Conservation (phyloP, 768 basidiomycete genomes). For the Rhizopogon vesiculosus region DNA sequence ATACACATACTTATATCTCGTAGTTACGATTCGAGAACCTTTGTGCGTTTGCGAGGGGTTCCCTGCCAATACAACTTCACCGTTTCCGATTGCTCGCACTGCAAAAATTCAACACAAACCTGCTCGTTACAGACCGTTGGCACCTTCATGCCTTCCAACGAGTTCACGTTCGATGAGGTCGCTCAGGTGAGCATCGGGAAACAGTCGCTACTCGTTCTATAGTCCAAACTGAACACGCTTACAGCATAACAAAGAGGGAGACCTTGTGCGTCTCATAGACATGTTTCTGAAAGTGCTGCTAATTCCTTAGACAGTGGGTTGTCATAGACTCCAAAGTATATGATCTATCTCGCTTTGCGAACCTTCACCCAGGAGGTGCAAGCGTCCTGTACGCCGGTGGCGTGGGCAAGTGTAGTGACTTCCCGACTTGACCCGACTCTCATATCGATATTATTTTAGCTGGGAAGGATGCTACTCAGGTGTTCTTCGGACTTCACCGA, state of each 20-base stretch:
- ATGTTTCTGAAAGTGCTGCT: background rate
- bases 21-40: no score
- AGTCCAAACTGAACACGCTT: background rate
- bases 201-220: background rate
- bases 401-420: constrained; percentile 47
- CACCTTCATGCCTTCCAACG: constrained; percentile 13
- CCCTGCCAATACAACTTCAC: no score
- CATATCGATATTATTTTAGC: constrained; percentile 31
- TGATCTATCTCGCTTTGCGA: constrained; percentile 74
- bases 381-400: constrained; percentile 64
- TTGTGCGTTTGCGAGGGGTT: no score
- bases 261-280: constrained; percentile 50
- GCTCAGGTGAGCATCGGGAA: constrained; percentile 44
- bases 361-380: constrained; percentile 80
- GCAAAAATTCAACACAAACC: no score
- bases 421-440: background rate
- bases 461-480: constrained; percentile 70
- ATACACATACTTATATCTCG: no score
- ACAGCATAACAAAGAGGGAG: constrained; percentile 85
- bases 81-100: no score
- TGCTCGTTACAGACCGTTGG: background rate
- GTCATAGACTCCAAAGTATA: constrained; percentile 79
- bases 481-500: constrained; percentile 84
- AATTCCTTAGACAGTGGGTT: constrained; percentile 55
- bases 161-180: constrained; percentile 58